These are phyloP conservation scores for Cordyceps cicadae DNA, from an alignment of 2,329 filamentous ascomycete genomes.

Conservation along the genomic window DNA sequence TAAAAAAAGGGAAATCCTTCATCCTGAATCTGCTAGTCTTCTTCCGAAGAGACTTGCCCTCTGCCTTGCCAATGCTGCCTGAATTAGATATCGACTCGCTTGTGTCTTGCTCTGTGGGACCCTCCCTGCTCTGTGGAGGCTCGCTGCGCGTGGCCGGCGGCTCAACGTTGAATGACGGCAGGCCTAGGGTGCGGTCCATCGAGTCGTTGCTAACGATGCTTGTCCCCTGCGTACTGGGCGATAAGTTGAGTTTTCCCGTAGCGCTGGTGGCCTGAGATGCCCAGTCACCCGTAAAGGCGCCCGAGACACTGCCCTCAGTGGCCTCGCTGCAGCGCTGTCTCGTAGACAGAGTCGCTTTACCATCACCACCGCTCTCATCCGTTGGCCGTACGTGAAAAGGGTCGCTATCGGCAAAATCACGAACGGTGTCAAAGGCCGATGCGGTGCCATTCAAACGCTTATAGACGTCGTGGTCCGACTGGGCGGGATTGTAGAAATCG, in stretches of 20 bases:
- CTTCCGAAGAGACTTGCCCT: conserved; percentile 48
- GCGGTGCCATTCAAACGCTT: conserved; percentile 35
- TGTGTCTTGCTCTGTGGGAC: conserved; percentile 19
- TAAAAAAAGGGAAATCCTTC: conserved; percentile 51
- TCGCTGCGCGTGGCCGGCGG: conserved; percentile 13
- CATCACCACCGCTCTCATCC: conserved; percentile 24
- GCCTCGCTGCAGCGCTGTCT: conserved; percentile 53
- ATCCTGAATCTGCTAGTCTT: conserved; percentile 56
- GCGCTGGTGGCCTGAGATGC: conserved; percentile 55
- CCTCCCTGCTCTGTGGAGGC: conserved; percentile 23
- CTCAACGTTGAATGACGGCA: conserved; percentile 32
- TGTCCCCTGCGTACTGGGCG: conserved; percentile 57
- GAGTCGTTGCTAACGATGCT: conserved; percentile 57
- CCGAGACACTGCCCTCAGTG: conserved; percentile 51
- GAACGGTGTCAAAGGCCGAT: conserved; percentile 34
- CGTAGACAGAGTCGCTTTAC: conserved; percentile 33
- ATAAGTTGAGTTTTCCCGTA: conserved; percentile 55
- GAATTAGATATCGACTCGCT: conserved; percentile 27
- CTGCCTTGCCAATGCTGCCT: conserved; percentile 37
- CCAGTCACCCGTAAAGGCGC: conserved; percentile 49
- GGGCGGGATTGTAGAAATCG: conserved; percentile 16
- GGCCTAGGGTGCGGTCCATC: conserved; percentile 39
- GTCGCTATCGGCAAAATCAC: conserved; percentile 42
- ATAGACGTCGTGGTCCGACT: conserved; percentile 21
- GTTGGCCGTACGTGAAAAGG: conserved; percentile 33